Evolutionary conservation across 148 eudicot species (phyloP), one percentile per base, ranked within the genome.

Genomic region (Silene conica): DNA sequence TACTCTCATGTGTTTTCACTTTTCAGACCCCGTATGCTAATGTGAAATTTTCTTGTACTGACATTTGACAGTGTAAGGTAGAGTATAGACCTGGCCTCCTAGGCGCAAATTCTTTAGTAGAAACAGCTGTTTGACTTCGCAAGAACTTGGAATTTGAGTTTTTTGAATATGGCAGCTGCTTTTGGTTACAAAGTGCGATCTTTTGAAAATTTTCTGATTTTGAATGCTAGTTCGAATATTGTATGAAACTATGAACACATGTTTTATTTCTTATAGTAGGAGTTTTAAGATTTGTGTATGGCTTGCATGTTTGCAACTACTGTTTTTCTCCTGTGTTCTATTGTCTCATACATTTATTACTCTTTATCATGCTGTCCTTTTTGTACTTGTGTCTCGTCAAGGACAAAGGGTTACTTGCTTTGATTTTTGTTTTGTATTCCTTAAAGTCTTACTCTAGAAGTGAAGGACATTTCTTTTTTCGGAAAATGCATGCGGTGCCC

Each of bases 81-180:
- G 54, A 12, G 55, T 50, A 14, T 50, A 50, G 55, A 52, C 23
- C 14, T 7, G 8, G 20, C 46, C 41, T 25, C 63, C 3, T 18
- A 21, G 28, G 72, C 34, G 20, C 72, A 69, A 7, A 69, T 23
- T 9, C 72, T 69, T 25, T 4, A 10, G 13, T 46, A 21, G 43
- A 69, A 69, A 69, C 71, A 68, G 8, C 71, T 52, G 43, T 68
- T 3, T 52, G 60, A 69, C 38, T 25, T 25, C 22, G 21, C 6
- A 69, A 22, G 20, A 69, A 48, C 43, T 15, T 52, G 41, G 54
- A 14, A n/a, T 48, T 13, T 58, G 19, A 26, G 1, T 26, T 62
- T 63, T 63, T 15, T 28, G 15, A 26, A 16, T 31, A 63, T 15
- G 19, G 70, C 19, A 67, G 10, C 8, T 43, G 70, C 45, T 63